Base-by-base conservation (phyloP, 2,329 filamentous ascomycete genomes). In the Aspergillus sp. region DNA sequence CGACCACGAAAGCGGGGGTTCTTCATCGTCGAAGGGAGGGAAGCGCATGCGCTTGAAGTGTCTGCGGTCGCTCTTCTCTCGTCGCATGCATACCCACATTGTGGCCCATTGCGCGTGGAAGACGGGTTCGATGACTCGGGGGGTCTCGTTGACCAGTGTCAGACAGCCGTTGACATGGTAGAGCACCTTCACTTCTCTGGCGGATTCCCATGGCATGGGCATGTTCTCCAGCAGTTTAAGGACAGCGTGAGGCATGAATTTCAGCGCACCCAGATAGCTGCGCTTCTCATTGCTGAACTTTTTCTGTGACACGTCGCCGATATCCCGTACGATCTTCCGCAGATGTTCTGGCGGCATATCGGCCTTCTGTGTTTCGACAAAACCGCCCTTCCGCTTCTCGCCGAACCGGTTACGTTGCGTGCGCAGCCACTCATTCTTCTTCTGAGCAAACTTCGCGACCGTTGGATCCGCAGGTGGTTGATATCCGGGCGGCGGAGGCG, bases 21-120 rank as follows among this genome's bases (percentile, higher is more conserved):
- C 94, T 76, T 99, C 94, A 67, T 99, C 95, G 63, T 99, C 94
- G 63, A 99, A 99, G 0, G 95, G 95, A 16, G 94, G 94, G 65
- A 99, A 99, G 63, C 95, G 86, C 94, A 99, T 99, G 59, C 94
- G 86, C 79, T 99, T 99, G 81, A 99, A 99, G 64, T 97, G 85
- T 68, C 93, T 81, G 72, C 94, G 81, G 67, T 99, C 94, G 68
- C 91, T 94, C 81, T 99, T 99, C 71, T 99, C 94, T 64, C 95
- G 88, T 64, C 94, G 86, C 94, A 99, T 99, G 42, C 89, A 91
- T 21, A 96, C 87, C 94, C 94, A 99, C 94, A 99, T 99, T 50
- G 93, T 96, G 11, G 94, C 94, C 94, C 94, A 99, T 72, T 99
- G 94, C 52, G 94, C 94, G 70, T 97, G 92, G 73, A 96, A 99